Percentiles rank a stretch among this genome's conserved stretches.
phyloP scores from a whole-genome alignment of 1,284 basidiomycete genomes.

The Wolfiporia cocos region DNA sequence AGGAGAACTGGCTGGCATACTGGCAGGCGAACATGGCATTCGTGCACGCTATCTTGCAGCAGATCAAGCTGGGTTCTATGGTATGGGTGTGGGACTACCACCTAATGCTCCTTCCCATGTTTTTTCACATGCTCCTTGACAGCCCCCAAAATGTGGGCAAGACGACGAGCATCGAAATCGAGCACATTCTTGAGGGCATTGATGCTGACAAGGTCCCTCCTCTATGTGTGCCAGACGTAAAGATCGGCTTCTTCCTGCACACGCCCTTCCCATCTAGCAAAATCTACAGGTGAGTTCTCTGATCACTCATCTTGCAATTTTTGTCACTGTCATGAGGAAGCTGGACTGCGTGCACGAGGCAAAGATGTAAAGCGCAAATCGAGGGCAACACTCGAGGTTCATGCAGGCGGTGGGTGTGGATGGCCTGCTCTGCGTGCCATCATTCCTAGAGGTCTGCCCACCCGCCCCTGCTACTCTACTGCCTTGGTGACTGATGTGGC shows the following conservation, averaged over 20 bases:
- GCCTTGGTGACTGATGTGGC: not conserved
- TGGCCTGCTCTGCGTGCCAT: constrained; percentile 10
- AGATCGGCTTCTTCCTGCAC: constrained; percentile 98
- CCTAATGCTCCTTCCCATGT: constrained; percentile 95
- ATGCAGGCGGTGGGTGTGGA: constrained; percentile 3
- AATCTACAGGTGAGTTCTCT: constrained; percentile 83
- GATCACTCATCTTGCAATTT: too few species aligned
- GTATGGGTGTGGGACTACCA: constrained; percentile 99
- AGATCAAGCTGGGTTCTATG: constrained; percentile 82
- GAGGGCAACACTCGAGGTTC: constrained; percentile 12
- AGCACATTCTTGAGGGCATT: constrained; percentile 73
- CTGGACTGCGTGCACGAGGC: too few species aligned
- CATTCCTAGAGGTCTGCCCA: constrained; percentile 14
- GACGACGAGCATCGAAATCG: constrained; percentile 63
- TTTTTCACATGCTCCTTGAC: constrained; percentile 85
- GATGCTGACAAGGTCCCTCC: constrained; percentile 45
- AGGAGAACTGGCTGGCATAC: constrained; percentile 97
- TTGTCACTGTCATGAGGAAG: too few species aligned
- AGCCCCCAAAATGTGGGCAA: constrained; percentile 56
- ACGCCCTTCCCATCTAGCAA: constrained; percentile 98
- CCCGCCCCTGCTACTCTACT: not conserved
- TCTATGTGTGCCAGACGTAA: constrained; percentile 54
- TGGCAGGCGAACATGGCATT: constrained; percentile 95
- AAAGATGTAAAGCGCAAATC: too few species aligned
- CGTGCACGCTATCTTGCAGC: constrained; percentile 80